Conservation (phyloP, 129 eudicot species). For the Flaveria bidentis region DNA sequence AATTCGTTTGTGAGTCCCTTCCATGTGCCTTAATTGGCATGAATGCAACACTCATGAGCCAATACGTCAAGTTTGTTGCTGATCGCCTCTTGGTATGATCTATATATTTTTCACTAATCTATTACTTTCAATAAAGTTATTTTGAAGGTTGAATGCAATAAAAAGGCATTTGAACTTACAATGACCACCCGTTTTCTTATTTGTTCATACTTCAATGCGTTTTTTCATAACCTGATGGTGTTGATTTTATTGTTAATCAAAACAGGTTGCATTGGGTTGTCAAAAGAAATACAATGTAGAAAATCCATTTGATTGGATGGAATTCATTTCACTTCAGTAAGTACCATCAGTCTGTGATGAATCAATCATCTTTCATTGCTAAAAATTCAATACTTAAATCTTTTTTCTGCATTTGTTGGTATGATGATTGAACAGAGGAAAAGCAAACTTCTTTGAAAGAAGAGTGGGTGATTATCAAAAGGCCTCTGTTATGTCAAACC, state of each 20-base stretch:
- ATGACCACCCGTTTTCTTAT: no score
- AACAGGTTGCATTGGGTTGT: conserved; percentile 71
- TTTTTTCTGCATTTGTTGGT: conserved; percentile 5
- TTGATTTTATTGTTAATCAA: not conserved
- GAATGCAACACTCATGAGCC: conserved; percentile 80
- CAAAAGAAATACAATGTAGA: conserved; percentile 60
- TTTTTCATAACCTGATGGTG: not conserved
- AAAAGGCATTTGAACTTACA: not conserved
- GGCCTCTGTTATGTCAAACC: conserved; percentile 82
- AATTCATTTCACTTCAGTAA: conserved; percentile 79
- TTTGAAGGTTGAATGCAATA: not conserved
- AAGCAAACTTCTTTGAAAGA: conserved; percentile 85
- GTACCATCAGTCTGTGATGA: conserved; percentile 26
- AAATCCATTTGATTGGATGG: conserved; percentile 96
- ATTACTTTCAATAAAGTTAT: not conserved
- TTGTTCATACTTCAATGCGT: not conserved
- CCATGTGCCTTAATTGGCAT: conserved; percentile 86
- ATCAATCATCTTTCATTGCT: conserved; percentile 8
- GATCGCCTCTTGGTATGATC: conserved; percentile 69
- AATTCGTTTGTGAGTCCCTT: conserved; percentile 79
- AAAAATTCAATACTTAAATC: not conserved
- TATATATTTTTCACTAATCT: not conserved
- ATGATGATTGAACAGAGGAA: conserved; percentile 56
- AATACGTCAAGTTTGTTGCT: conserved; percentile 80
- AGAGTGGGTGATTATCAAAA: conserved; percentile 88